phyloP scores from a whole-genome alignment of 441 rosid genomes.

The Gossypium trilobum region DNA sequence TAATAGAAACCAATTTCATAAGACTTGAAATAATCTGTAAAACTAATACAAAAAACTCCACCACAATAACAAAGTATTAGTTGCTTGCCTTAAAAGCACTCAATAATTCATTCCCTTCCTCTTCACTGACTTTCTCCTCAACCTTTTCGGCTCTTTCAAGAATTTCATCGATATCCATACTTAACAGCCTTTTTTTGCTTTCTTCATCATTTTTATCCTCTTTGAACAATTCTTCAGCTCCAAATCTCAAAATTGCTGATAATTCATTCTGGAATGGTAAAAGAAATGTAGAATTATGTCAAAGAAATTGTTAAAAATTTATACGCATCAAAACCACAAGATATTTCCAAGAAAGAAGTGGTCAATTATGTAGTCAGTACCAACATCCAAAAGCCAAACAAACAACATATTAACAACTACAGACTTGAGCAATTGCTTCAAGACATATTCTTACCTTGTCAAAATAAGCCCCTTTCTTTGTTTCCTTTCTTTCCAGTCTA shows the following conservation, averaged over 20 bases:
- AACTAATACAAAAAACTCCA: neutral
- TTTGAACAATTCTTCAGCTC: constrained; percentile 97
- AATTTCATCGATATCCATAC: constrained; percentile 97
- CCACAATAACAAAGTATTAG: neutral
- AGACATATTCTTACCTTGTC: constrained; percentile 63
- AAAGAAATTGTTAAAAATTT: neutral
- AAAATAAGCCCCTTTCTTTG: constrained; percentile 80
- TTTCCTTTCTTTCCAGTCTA: constrained; percentile 95
- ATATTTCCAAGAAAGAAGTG: neutral
- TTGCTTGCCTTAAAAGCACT: constrained; percentile 89
- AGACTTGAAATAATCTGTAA: neutral
- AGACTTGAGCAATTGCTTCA: neutral
- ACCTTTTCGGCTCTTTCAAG: constrained; percentile 98
- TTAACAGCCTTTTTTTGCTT: constrained; percentile 75
- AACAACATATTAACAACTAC: neutral
- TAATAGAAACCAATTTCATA: constrained; percentile 13
- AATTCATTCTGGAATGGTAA: constrained; percentile 72
- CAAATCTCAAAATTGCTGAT: constrained; percentile 95
- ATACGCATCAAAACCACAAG: neutral
- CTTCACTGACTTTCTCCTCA: constrained; percentile 68
- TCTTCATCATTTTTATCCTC: constrained; percentile 95
- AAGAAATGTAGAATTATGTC: constrained; percentile 4
- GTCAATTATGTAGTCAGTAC: neutral
- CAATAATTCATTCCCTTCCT: constrained; percentile 68
- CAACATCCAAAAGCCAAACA: neutral